Evolutionary conservation across 208 protist genomes (phyloP), one percentile per base, ranked within the genome.

Genomic region (Strigomonas culicis): DNA sequence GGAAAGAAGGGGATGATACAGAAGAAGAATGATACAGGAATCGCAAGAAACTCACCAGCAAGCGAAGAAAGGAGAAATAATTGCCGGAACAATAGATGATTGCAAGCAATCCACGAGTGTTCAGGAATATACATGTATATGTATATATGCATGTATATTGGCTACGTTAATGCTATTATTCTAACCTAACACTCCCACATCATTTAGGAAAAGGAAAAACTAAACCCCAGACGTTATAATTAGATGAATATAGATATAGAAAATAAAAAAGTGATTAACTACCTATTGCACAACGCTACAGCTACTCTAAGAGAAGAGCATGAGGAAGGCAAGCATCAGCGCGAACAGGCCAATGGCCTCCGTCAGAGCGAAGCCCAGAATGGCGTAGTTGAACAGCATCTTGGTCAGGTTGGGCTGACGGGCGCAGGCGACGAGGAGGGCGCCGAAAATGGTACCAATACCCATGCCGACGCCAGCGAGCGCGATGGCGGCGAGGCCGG

Each of bases 371-470:
- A 96, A 96, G 43, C 90, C 90, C 10, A 96, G 86, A 92, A 96
- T 93, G 66, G 87, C 86, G 76, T 96, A 96, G 85, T 93, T 93
- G 75, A 96, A 94, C 43, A 96, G 78, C 88, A 92, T 91, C 77
- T 91, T 91, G 61, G 86, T 88, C 57, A 96, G 66, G 74, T 94
- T 94, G 19, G 90, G 90, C 79, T 96, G 87, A 47, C 87, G 90
- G 31, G 90, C 87, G 75, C 86, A 93, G 66, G 83, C 86, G 22
- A 96, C 69, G 13, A 96, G 76, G 27, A 94, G 82, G 65, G 73
- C 80, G 63, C 88, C 87, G 67, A 96, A 96, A 74, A 94, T 92
- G 52, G 82, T 93, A 68, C 88, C 90, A 63, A 96, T 94, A 79
- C 90, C 90, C 74, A 96, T 80, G 57, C 90, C 90, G 22, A 96